Conservation (phyloP, 2,329 filamentous ascomycete species). For the Zelopaecilomyces penicillatus region DNA sequence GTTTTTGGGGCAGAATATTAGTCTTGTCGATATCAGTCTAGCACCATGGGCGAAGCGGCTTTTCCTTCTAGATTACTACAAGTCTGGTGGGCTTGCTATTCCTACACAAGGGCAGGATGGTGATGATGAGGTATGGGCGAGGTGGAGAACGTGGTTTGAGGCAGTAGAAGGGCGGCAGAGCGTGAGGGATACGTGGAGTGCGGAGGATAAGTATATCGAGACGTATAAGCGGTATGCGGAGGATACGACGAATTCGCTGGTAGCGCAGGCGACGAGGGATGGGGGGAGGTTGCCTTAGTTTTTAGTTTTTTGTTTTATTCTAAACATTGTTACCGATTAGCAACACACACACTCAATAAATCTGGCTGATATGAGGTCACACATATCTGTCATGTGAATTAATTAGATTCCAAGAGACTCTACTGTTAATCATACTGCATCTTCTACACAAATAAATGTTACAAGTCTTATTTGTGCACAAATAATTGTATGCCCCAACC, state of each 20-base stretch:
- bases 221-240: slow-evolving; percentile 63
- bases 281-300: slow-evolving; percentile 49
- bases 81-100: slow-evolving; percentile 44
- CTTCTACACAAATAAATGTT: too few relatives aligned
- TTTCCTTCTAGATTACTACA: slow-evolving; percentile 70
- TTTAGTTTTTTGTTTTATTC: background rate
- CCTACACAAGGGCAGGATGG: slow-evolving; percentile 37
- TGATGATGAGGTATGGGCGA: slow-evolving; percentile 46
- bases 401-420: too few relatives aligned
- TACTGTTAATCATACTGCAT: too few relatives aligned
- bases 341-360: too few relatives aligned
- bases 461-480: too few relatives aligned
- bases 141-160: slow-evolving; percentile 57
- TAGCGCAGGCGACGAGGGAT: slow-evolving; percentile 53
- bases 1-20: slow-evolving; percentile 57
- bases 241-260: slow-evolving; percentile 52
- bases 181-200: slow-evolving; percentile 60
- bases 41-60: slow-evolving; percentile 66
- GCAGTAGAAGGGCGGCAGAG: slow-evolving; percentile 53
- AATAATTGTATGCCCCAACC: too few relatives aligned
- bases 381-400: too few relatives aligned
- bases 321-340: too few relatives aligned
- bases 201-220: slow-evolving; percentile 55
- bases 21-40: slow-evolving; percentile 60
- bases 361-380: too few relatives aligned